These are phyloP conservation scores for Hericium alpestre DNA, from an alignment of 768 basidiomycete genomes.

Conservation along the genomic window DNA sequence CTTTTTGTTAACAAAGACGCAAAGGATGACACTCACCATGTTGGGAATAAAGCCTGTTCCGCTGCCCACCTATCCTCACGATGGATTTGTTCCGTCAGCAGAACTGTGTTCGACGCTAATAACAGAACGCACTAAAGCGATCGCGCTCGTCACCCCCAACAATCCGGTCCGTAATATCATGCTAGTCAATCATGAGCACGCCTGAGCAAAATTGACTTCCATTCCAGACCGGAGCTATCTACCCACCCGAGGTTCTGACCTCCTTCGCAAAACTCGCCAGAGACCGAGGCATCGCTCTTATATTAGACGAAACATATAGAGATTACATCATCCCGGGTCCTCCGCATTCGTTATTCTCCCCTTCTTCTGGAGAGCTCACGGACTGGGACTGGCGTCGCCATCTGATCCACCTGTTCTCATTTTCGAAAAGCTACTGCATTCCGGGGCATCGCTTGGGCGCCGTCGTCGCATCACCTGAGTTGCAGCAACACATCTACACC, in stretches of 20 bases:
- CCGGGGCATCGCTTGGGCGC: constrained; percentile 76
- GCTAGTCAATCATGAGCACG: background rate
- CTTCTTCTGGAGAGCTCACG: background rate
- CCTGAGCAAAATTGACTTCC: background rate
- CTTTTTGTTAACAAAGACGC: background rate
- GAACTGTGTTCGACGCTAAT: constrained; percentile 40
- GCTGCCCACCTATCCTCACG: background rate
- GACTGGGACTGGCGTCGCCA: constrained; percentile 45
- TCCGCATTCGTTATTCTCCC: constrained; percentile 48
- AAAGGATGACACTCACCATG: background rate
- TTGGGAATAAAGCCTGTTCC: background rate
- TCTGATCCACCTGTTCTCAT: constrained; percentile 65
- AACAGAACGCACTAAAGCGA: constrained; percentile 50
- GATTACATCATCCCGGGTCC: constrained; percentile 47
- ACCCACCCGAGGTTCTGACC: constrained; percentile 43
- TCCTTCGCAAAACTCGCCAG: constrained; percentile 52
- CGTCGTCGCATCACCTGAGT: constrained; percentile 46
- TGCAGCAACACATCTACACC: constrained; percentile 43
- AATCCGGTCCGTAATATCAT: constrained; percentile 43
- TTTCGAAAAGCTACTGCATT: constrained; percentile 72
- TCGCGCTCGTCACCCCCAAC: constrained; percentile 68
- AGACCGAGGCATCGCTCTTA: constrained; percentile 45
- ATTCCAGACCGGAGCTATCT: constrained; percentile 56
- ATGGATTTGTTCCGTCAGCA: constrained; percentile 32
- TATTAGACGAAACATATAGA: constrained; percentile 85